Base-by-base conservation (phyloP, 805 yeast species). In the Myxozyma sirexii region DNA sequence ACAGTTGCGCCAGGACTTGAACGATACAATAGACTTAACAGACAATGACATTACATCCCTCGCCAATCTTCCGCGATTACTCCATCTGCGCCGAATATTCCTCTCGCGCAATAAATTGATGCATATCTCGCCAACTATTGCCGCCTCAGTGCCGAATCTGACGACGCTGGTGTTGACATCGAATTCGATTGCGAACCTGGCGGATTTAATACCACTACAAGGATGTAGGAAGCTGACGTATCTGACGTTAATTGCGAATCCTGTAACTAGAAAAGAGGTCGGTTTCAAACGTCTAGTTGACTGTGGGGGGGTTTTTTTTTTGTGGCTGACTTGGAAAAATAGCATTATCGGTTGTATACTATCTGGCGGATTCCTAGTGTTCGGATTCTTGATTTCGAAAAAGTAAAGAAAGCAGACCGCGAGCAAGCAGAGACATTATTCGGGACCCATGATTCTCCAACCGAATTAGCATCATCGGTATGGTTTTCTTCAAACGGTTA, bases 21-120 rank as follows among this genome's bases (percentile, higher is more conserved):
- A 74, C 70, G 85, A 79, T 60, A 82, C 79, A 15, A 73, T 93
- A 2, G 97, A 93, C 71, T 70, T 93, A 33, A 83, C 93, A 0
- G 85, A 87, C 68, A 93, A 93, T 72, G 86, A 83, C 35, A 74
- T 93, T n/a, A 72, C 79, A 0, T 77, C 77, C 1, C 65, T 93
- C 4, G 78, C 80, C 15, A 77, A 76, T 68, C 77, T 82, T 38
- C 89, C 86, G 0, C 68, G 59, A 21, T 69, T 80, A 42, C 51
- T 56, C 33, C 79, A 78, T 41, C 68, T 82, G 52, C 78, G 78
- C 45, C 81, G 86, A 0, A 67, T 93, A 1, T 75, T 91, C 7
- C 66, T 85, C 23, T 86, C 87, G 0, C 80, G 83, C 60, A 93
- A 93, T 71, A 75, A 81, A 60, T 82, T 91, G 2, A 62, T 75